Conservation (phyloP, 495 filamentous ascomycete species). For the Acidomyces sp. region DNA sequence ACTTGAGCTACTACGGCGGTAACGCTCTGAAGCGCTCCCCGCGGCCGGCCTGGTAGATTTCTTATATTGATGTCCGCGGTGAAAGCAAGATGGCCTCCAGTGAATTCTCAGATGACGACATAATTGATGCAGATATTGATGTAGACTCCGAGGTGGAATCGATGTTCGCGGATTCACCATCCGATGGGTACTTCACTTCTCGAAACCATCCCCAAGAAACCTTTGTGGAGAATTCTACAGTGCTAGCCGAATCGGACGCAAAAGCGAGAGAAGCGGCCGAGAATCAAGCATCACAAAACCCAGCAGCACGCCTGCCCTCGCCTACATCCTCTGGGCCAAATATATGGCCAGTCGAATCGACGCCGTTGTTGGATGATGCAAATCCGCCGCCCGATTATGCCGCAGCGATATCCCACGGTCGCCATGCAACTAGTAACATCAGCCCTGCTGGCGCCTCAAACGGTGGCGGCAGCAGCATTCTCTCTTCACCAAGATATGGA, state of each 20-base stretch:
- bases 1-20: too few species aligned
- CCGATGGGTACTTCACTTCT: constrained; percentile 8
- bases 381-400: constrained; percentile 11
- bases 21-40: too few species aligned
- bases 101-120: too few species aligned
- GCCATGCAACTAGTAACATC: too few species aligned
- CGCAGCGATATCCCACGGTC: constrained; percentile 2
- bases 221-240: constrained; percentile 6
- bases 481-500: too few species aligned
- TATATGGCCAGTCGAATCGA: constrained; percentile 2
- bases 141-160: too few species aligned
- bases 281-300: not conserved
- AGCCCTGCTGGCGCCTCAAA: too few species aligned
- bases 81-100: too few species aligned
- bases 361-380: constrained; percentile 5
- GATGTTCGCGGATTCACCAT: constrained; percentile 7
- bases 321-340: not conserved
- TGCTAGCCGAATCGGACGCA: constrained; percentile 7
- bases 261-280: constrained; percentile 12
- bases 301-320: constrained; percentile 1
- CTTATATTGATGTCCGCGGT: too few species aligned
- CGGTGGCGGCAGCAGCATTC: too few species aligned
- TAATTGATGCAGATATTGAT: too few species aligned
- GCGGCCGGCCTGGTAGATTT: too few species aligned
- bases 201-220: constrained; percentile 8